Evolutionary conservation across 169 alveolate species (phyloP), one percentile per base, ranked within the genome.

Genomic region (Toxoplasma gondii): DNA sequence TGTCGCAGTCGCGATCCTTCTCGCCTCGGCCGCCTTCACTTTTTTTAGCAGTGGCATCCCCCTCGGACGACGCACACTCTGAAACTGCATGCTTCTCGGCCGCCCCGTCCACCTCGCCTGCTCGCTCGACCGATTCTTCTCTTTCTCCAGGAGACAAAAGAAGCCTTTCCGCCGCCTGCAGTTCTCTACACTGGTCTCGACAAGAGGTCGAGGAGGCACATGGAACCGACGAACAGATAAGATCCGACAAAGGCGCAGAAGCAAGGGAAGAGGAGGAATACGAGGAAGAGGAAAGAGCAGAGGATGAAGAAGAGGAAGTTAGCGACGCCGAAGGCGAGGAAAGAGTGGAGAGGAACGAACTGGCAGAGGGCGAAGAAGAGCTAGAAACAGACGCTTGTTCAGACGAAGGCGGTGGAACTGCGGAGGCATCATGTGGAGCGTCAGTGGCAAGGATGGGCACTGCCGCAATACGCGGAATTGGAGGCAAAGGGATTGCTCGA

Each of bases 401-500:
- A 16, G 74, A 64, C 7, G 74, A 16, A 64, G 34, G 1, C 74
- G 74, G n/a, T 19, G 31, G 74, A 19, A 64, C 74, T 16, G 74
- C 4, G 34, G n/a, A 64, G 74, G 74, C 34, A 64, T 4, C 74
- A 4, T 16, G 31, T 31, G 74, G n/a, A 4, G 29, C n/a, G n/a
- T 16, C n/a, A 16, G 74, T 31, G 74, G 74, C 34, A 31, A 27
- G 34, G 74, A 27, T 16, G 34, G 24, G 34, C 1, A 27, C 74
- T 7, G 74, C 74, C 1, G 58, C 67, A 41, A 41, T 12, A 5
- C 90, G 90, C 1, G 90, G 90, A 38, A 82, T 41, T 1, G 90
- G 69, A 17, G 90, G 90, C 64, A 82, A 82, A 9, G 90, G 90
- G 29, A 82, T 43, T 17, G 67, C 90, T 5, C 90, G 53, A 29